These are phyloP conservation scores for Phytopythium helicoides DNA, from an alignment of 352 stramenopile species.

Conservation along the genomic window DNA sequence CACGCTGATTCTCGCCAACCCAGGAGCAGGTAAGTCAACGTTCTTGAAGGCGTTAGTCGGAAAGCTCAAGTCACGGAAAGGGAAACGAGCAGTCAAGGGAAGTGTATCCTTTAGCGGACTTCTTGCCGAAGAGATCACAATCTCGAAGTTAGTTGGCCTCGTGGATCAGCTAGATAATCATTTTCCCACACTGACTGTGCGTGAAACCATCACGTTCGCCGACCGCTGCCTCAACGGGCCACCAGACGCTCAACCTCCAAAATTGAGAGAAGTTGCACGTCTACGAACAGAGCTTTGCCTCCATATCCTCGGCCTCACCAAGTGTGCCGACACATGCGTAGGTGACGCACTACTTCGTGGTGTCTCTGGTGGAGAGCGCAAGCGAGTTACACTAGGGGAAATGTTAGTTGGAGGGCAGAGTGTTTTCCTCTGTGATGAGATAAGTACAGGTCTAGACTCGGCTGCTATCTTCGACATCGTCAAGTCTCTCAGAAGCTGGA, in stretches of 20 bases:
- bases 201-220: constrained; percentile 92
- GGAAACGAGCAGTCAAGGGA: constrained; percentile 11
- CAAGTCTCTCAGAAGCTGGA: constrained; percentile 38
- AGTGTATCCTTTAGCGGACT: constrained; percentile 31
- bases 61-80: constrained; percentile 41
- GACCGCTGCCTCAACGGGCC: constrained; percentile 74
- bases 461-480: constrained; percentile 36
- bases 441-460: constrained; percentile 34
- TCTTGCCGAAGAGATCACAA: constrained; percentile 23
- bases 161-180: constrained; percentile 79
- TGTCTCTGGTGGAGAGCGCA: constrained; percentile 85
- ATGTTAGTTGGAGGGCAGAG: constrained; percentile 25
- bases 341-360: constrained; percentile 81
- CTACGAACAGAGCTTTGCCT: constrained; percentile 56
- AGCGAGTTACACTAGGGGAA: constrained; percentile 76
- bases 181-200: constrained; percentile 87
- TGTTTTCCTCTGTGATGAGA: constrained; percentile 69
- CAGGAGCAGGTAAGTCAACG: constrained; percentile 53
- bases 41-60: constrained; percentile 66
- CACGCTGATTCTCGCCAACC: constrained; percentile 60
- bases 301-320: constrained; percentile 57
- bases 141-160: constrained; percentile 44
- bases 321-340: constrained; percentile 82
- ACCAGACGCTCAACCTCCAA: constrained; percentile 27
- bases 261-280: constrained; percentile 46